These are phyloP conservation scores for Biscogniauxia marginata DNA, from an alignment of 2,329 filamentous ascomycete genomes.

Conservation along the genomic window DNA sequence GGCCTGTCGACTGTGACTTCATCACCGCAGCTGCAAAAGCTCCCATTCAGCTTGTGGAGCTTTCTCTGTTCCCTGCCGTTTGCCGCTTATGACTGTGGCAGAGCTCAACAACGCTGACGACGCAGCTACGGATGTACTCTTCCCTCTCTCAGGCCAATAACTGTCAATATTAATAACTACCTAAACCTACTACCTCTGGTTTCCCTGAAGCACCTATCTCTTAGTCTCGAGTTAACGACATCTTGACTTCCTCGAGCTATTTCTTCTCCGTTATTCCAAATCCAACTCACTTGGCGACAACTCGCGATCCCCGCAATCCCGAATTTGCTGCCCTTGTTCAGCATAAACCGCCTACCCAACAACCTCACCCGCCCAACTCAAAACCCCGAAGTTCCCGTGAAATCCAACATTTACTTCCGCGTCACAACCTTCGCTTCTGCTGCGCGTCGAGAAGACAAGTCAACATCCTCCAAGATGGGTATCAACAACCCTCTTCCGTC, in stretches of 20 bases:
- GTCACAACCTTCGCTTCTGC: not conserved
- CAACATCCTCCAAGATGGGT: conserved; percentile 47
- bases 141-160: conserved; percentile 8
- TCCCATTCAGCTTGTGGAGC: not conserved
- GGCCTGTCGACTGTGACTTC: conserved; percentile 9
- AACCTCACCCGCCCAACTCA: not conserved
- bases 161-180: too few relatives aligned
- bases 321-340: not conserved
- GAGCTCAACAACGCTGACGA: conserved; percentile 25
- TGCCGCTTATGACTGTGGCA: conserved; percentile 12
- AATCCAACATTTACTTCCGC: not conserved
- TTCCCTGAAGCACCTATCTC: not conserved
- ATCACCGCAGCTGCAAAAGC: conserved; percentile 11
- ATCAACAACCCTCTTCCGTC: conserved; percentile 66
- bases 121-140: conserved; percentile 12
- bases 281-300: conserved; percentile 8
- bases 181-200: too few relatives aligned
- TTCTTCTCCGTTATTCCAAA: conserved; percentile 14
- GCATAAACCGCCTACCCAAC: not conserved
- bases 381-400: not conserved
- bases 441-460: not conserved
- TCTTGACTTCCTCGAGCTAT: not conserved
- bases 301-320: conserved; percentile 8
- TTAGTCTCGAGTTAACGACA: conserved; percentile 5
- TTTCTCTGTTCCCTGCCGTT: not conserved